phyloP scores from a whole-genome alignment of 2,329 filamentous ascomycete species.

The Raffaelea ambrosiae region DNA sequence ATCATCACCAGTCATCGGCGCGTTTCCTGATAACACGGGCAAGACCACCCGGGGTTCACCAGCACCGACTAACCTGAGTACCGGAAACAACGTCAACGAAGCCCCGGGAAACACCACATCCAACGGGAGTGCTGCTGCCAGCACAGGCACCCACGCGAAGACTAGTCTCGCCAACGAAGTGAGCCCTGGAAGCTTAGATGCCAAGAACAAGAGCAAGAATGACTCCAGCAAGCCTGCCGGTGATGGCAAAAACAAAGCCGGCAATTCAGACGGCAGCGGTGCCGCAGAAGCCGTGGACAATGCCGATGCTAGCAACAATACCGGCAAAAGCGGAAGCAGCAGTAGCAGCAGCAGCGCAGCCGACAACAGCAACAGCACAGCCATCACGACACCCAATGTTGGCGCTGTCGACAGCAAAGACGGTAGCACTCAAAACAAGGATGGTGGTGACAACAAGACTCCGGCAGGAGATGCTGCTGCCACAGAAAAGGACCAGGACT shows the following conservation, averaged over 20 bases:
- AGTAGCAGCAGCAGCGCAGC: neutral
- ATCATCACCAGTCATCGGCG: conserved; percentile 67
- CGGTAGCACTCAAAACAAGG: neutral
- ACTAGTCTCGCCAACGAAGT: neutral
- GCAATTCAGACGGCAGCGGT: neutral
- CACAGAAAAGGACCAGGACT: too few species aligned
- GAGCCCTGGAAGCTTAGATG: neutral
- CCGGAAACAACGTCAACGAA: neutral
- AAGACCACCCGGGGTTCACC: conserved; percentile 48
- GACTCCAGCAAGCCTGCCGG: neutral
- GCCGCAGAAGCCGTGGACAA: neutral
- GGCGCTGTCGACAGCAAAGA: neutral
- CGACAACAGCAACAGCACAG: neutral
- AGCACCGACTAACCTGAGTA: conserved; percentile 35
- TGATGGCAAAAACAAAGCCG: neutral
- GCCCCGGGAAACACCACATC: too few species aligned
- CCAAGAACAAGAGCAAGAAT: conserved; percentile 1
- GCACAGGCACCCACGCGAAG: neutral
- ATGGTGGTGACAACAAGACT: neutral
- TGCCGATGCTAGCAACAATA: neutral
- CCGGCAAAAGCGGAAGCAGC: neutral
- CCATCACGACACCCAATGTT: neutral
- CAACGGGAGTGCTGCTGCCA: neutral
- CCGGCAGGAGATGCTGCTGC: neutral
- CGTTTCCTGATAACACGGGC: conserved; percentile 52